Conservation (phyloP, 2,329 filamentous ascomycete species). For the Albifimbria verrucaria region DNA sequence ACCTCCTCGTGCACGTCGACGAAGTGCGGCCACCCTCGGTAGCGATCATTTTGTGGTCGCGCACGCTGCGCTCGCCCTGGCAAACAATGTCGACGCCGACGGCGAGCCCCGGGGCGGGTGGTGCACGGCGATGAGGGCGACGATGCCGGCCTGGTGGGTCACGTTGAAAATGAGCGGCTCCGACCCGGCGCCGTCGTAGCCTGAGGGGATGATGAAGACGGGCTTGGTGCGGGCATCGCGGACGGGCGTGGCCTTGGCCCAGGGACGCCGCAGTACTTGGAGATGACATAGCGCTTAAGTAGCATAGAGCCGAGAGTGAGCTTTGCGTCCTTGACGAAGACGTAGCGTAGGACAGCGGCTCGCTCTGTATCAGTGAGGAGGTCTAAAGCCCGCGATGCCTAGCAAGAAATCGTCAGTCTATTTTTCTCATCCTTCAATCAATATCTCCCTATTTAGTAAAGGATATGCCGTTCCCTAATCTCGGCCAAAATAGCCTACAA, state of each 20-base stretch:
- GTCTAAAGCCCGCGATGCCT: constrained; percentile 53
- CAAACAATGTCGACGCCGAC: constrained; percentile 77
- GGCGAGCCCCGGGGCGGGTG: constrained; percentile 32
- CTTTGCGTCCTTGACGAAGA: constrained; percentile 68
- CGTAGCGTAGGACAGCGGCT: constrained; percentile 55
- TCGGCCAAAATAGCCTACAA: constrained; percentile 1
- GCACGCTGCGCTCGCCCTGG: constrained; percentile 63
- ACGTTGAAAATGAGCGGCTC: constrained; percentile 68
- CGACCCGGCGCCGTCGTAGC: constrained; percentile 12
- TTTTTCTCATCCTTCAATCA: background rate
- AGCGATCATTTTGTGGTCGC: constrained; percentile 55
- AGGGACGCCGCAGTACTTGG: constrained; percentile 56
- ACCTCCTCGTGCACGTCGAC: constrained; percentile 72
- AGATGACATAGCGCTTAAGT: constrained; percentile 68
- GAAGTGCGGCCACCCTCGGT: constrained; percentile 62
- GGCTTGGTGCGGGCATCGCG: constrained; percentile 56
- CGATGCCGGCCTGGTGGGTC: constrained; percentile 73
- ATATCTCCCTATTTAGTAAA: too few relatives aligned
- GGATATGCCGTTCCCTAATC: too few relatives aligned
- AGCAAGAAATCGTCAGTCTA: background rate
- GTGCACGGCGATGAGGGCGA: constrained; percentile 59
- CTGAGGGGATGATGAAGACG: constrained; percentile 47
- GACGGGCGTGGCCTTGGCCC: constrained; percentile 54
- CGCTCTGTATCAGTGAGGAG: constrained; percentile 55
- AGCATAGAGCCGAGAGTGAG: constrained; percentile 71